These are phyloP conservation scores for Barnettozyma siamensis DNA, from an alignment of 805 yeast species.

Conservation along the genomic window DNA sequence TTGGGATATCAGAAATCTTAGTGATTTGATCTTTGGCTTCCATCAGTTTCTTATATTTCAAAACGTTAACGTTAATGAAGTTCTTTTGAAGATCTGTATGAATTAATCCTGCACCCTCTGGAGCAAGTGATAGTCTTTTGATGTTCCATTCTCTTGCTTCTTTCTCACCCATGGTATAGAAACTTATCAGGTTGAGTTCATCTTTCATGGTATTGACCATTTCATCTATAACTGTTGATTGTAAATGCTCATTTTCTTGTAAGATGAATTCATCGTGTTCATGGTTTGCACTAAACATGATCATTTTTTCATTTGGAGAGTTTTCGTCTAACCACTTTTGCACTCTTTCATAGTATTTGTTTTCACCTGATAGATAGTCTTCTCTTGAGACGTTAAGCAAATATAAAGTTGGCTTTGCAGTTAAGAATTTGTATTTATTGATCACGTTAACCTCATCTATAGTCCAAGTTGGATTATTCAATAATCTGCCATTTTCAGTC, in stretches of 20 bases:
- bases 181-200: conserved; percentile 67
- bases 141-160: conserved; percentile 91
- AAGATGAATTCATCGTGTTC: conserved; percentile 33
- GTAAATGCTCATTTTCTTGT: conserved; percentile 25
- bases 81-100: conserved; percentile 82
- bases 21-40: conserved; percentile 12
- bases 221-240: conserved; percentile 52
- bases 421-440: conserved; percentile 66
- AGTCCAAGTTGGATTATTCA: conserved; percentile 56
- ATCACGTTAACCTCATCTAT: conserved; percentile 59
- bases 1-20: conserved; percentile 28
- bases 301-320: conserved; percentile 61
- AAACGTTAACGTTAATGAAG: conserved; percentile 72
- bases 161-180: conserved; percentile 79
- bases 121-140: conserved; percentile 68
- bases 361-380: conserved; percentile 52
- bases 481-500: conserved; percentile 59
- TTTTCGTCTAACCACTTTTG: conserved; percentile 60
- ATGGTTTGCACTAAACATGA: conserved; percentile 60
- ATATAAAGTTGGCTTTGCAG: conserved; percentile 85
- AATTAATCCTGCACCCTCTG: conserved; percentile 86
- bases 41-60: conserved; percentile 56
- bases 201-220: conserved; percentile 63
- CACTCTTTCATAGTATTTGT: conserved; percentile 47
- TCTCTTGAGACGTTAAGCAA: conserved; percentile 66